Evolutionary conservation across 352 stramenopile genomes (phyloP).

Genomic region (Pythium coloratum): DNA sequence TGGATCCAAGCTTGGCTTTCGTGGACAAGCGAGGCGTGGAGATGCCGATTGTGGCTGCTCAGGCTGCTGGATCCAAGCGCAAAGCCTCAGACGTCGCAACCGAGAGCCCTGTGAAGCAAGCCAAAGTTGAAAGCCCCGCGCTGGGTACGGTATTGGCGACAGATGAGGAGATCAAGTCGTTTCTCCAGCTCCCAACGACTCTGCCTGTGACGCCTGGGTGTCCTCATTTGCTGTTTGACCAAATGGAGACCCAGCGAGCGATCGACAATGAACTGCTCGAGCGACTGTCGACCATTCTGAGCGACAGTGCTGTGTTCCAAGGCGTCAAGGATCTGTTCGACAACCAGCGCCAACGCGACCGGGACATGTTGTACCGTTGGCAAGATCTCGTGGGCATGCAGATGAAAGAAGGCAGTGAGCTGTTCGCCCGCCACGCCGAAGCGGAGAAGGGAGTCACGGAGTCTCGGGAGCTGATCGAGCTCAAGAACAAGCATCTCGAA

Average conservation of each 20-base stretch:
- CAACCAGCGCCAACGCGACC: slow-evolving; percentile 62
- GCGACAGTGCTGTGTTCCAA: slow-evolving; percentile 68
- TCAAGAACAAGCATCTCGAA: slow-evolving; percentile 66
- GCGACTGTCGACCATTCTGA: slow-evolving; percentile 54
- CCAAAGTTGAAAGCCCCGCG: slow-evolving; percentile 11
- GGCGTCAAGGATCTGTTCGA: slow-evolving; percentile 58
- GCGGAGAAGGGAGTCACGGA: slow-evolving; percentile 48
- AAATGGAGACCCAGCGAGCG: slow-evolving; percentile 30
- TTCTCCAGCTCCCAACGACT: slow-evolving; percentile 50
- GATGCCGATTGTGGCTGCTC: not conserved
- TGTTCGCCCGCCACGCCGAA: slow-evolving; percentile 57
- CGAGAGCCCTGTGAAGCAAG: slow-evolving; percentile 10
- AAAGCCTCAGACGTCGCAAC: slow-evolving; percentile 4
- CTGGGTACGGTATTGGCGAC: not conserved
- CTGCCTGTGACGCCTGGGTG: slow-evolving; percentile 58
- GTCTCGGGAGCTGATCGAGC: slow-evolving; percentile 43
- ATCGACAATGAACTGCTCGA: slow-evolving; percentile 57
- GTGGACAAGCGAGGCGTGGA: slow-evolving; percentile 44
- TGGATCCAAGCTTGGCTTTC: slow-evolving; percentile 62
- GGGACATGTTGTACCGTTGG: slow-evolving; percentile 75
- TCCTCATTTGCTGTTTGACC: slow-evolving; percentile 70
- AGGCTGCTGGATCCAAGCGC: slow-evolving; percentile 22
- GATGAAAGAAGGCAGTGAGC: slow-evolving; percentile 79
- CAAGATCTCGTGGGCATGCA: slow-evolving; percentile 79
- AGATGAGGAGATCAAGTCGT: slow-evolving; percentile 32